Percentiles rank a stretch among this genome's conserved stretches.
Conservation (phyloP, 192 early-diverging fungal species). For the Gonapodya sp. region DNA sequence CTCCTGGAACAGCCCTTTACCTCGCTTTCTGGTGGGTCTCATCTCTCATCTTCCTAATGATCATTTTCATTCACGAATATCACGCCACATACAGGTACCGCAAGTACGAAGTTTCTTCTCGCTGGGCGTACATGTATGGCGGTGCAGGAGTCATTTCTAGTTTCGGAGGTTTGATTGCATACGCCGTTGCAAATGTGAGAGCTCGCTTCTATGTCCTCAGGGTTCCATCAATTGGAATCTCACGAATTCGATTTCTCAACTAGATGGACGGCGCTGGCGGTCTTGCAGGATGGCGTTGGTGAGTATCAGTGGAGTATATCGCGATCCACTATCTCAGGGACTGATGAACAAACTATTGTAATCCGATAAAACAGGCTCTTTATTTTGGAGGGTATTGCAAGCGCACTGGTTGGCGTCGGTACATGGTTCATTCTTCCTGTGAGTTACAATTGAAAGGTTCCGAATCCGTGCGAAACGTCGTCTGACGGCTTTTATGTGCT, state of each 20-base stretch:
- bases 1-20: slow-evolving; percentile 16
- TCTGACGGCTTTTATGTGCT: not conserved
- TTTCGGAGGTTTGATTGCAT: slow-evolving; percentile 52
- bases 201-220: no score
- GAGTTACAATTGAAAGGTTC: not conserved
- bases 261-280: slow-evolving; percentile 42
- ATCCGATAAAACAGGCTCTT: not conserved
- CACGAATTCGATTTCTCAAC: no score
- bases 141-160: slow-evolving; percentile 19
- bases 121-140: not conserved
- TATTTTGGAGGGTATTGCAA: slow-evolving; percentile 35
- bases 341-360: not conserved
- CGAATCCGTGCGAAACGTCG: not conserved
- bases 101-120: not conserved
- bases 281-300: slow-evolving; percentile 51
- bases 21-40: slow-evolving; percentile 52
- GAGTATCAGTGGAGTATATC: not conserved
- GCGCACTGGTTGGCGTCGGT: slow-evolving; percentile 25
- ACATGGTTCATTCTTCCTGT: slow-evolving; percentile 21
- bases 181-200: slow-evolving; percentile 39
- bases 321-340: no score
- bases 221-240: no score
- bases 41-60: no score
- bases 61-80: no score
- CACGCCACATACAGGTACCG: no score